These are phyloP conservation scores for Toxicodendron radicans DNA, from an alignment of 345 rosid species.

Conservation along the genomic window DNA sequence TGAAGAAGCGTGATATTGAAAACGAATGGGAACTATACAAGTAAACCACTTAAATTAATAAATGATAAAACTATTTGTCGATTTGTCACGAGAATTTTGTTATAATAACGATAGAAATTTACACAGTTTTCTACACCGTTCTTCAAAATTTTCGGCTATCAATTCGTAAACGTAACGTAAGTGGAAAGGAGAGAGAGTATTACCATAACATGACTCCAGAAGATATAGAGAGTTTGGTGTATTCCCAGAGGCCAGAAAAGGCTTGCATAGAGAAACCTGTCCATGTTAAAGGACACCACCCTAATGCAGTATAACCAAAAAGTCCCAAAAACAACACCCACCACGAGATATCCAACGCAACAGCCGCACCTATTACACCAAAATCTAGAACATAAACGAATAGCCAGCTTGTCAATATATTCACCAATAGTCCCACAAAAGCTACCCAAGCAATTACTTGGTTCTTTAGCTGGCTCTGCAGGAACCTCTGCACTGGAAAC, in stretches of 20 bases:
- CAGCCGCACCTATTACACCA: constrained; percentile 54
- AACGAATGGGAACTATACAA: too few relatives aligned
- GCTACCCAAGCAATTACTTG: constrained; percentile 49
- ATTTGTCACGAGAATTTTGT: too few relatives aligned
- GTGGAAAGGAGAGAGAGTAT: too few relatives aligned
- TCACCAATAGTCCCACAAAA: constrained; percentile 38
- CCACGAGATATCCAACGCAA: constrained; percentile 62
- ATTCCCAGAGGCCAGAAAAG: constrained; percentile 59
- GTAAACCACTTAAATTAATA: too few relatives aligned
- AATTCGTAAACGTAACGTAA: too few relatives aligned
- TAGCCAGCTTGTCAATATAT: constrained; percentile 55
- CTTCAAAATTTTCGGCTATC: too few relatives aligned
- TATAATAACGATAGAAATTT: too few relatives aligned
- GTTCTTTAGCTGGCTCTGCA: constrained; percentile 66
- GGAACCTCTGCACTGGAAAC: constrained; percentile 64
- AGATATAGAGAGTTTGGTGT: constrained; percentile 60
- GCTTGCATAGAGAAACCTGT: constrained; percentile 60
- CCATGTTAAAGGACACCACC: constrained; percentile 74
- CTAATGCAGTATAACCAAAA: constrained; percentile 30
- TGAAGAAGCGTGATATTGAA: too few relatives aligned
- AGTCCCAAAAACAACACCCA: constrained; percentile 53
- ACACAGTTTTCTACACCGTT: too few relatives aligned
- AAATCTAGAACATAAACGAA: constrained; percentile 45
- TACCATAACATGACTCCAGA: constrained; percentile 84
- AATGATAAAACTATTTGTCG: too few relatives aligned